Base-by-base conservation (phyloP, 208 protist species). In the Lotmaria passim region DNA sequence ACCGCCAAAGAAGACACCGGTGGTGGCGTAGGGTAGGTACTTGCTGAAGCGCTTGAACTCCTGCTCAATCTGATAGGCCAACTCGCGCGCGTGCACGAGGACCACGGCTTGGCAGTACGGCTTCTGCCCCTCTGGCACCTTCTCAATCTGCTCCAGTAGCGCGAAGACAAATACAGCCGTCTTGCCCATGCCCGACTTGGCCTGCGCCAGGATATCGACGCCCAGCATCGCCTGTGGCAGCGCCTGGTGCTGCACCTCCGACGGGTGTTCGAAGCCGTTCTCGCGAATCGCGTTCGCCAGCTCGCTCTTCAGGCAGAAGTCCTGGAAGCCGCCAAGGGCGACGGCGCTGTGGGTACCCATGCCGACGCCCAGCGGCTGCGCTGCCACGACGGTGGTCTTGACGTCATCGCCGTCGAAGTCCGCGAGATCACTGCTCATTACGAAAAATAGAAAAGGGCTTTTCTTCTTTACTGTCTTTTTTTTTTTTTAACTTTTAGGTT, bases 161-260 rank as follows among this genome's bases (percentile, higher is more conserved):
- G 98, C 85, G 51, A 99, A 90, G 31, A 99, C 98, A 85, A 99
- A 99, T 14, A 99, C 98, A 39, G 98, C 99, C 7, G 99, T 99
- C 91, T 99, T 99, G 51, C 99, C 99, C 98, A 99, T 99, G 63
- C 99, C 99, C n/a, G 96, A 98, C 83, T 99, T 99, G 36, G 98
- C 99, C 95, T 99, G 99, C 41, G 98, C 99, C 11, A 99, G 81
- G 24, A 99, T 93, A 76, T 99, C 99, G 0, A 79, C 89, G 55
- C 99, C 98, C 6, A 99, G 73, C 52, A 99, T 98, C 10, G 98
- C 98, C 83, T 99, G 93, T 53, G 98, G 98, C 61, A 99, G 99
- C 56, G 93, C 97, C 78, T 99, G 91, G 69, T 99, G 95, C 88
- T 99, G 99, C 59, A 99, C 98, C 94, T 96, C 90, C 50, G 82